Conservation (phyloP, 148 eudicot genomes). For the Salicornia ramosissima region DNA sequence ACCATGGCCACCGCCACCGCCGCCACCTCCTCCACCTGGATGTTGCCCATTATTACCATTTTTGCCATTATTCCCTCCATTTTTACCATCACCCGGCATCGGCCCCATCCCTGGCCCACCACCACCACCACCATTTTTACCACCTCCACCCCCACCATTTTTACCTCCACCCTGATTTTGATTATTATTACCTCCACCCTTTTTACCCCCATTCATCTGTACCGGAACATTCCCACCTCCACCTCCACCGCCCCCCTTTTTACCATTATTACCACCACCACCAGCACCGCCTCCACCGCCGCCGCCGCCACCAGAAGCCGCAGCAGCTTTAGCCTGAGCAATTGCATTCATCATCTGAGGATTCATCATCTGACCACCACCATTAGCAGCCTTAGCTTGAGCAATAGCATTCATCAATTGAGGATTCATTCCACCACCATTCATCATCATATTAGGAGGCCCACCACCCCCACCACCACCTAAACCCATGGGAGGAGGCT, state of each 20-base stretch:
- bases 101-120: conserved; percentile 26
- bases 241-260: conserved; percentile 31
- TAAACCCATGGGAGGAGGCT: conserved; percentile 12
- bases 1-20: conserved; percentile 18
- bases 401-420: conserved; percentile 28
- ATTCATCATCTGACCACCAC: conserved; percentile 35
- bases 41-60: conserved; percentile 25
- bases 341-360: conserved; percentile 29
- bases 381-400: conserved; percentile 27
- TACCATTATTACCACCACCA: conserved; percentile 22
- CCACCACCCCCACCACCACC: conserved; percentile 32
- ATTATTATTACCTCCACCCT: conserved; percentile 26
- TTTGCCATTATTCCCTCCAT: conserved; percentile 28
- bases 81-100: conserved; percentile 14
- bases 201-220: conserved; percentile 32
- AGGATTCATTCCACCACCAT: no score
- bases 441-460: conserved; percentile 29
- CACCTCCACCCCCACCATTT: conserved; percentile 38
- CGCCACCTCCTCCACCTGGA: conserved; percentile 24
- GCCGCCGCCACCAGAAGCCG: conserved; percentile 2
- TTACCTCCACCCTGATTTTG: conserved; percentile 34
- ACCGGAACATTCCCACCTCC: conserved; percentile 40
- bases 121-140: conserved; percentile 39
- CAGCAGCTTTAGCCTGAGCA: conserved; percentile 28
- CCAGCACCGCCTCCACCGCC: conserved; percentile 19